These are phyloP conservation scores for Kwoniella dejecticola DNA, from an alignment of 768 basidiomycete genomes.

Conservation along the genomic window DNA sequence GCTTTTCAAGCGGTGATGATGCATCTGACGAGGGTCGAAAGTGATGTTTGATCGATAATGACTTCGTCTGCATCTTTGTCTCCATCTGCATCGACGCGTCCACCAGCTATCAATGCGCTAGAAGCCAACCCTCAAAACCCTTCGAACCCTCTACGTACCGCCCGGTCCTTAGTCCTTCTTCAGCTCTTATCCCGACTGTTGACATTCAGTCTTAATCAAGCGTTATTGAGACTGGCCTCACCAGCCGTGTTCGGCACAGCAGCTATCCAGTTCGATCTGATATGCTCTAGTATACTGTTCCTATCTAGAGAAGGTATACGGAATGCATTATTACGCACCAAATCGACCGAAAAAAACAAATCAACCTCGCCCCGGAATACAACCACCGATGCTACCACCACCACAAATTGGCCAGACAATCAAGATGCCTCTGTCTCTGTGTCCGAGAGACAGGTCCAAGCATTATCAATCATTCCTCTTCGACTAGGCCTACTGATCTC, in stretches of 20 bases:
- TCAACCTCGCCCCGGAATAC: no score
- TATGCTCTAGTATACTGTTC: constrained; percentile 87
- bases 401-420: constrained; percentile 4
- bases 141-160: constrained; percentile 32
- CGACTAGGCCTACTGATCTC: constrained; percentile 70
- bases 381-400: no score
- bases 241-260: constrained; percentile 85
- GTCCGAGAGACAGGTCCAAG: constrained; percentile 36
- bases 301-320: constrained; percentile 90
- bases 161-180: constrained; percentile 71
- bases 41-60: no score
- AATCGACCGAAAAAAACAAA: neutral
- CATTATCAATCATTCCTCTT: constrained; percentile 68
- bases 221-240: constrained; percentile 76
- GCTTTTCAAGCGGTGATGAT: no score
- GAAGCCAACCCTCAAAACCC: neutral
- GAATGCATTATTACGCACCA: constrained; percentile 72
- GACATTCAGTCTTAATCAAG: constrained; percentile 88
- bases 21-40: no score
- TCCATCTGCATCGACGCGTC: no score
- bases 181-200: constrained; percentile 81
- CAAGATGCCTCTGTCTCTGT: constrained; percentile 2
- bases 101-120: neutral
- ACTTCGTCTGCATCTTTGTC: no score
- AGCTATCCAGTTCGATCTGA: constrained; percentile 88